These are phyloP conservation scores for Dendrobium officinale DNA, from an alignment of 106 monocot genomes.

Conservation along the genomic window DNA sequence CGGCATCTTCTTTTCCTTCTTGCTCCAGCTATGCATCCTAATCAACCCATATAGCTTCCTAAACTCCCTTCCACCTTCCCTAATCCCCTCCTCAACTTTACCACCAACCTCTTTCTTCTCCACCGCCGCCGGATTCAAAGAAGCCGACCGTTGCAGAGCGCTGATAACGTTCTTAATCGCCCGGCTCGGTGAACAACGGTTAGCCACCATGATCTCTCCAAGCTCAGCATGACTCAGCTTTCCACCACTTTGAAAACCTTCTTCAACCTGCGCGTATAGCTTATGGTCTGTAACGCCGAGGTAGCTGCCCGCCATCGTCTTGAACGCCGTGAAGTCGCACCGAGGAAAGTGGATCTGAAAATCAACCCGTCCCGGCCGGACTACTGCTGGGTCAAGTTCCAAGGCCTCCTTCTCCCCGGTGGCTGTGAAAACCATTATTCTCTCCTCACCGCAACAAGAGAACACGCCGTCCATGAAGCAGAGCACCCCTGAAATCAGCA, in stretches of 20 bases:
- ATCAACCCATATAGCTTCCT: slow-evolving; percentile 56
- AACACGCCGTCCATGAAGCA: slow-evolving; percentile 65
- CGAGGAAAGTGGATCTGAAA: slow-evolving; percentile 56
- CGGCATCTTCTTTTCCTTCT: slow-evolving; percentile 20
- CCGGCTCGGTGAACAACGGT: slow-evolving; percentile 49
- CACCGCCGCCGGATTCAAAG: background rate
- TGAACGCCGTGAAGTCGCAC: slow-evolving; percentile 64
- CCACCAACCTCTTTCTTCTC: background rate
- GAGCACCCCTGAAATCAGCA: slow-evolving; percentile 6
- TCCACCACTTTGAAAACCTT: slow-evolving; percentile 43
- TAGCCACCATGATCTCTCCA: slow-evolving; percentile 71
- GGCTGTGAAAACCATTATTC: slow-evolving; percentile 76
- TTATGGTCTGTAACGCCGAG: slow-evolving; percentile 67
- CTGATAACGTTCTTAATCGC: slow-evolving; percentile 49
- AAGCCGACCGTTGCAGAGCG: slow-evolving; percentile 23
- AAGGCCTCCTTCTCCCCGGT: slow-evolving; percentile 9
- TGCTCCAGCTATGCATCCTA: slow-evolving; percentile 27
- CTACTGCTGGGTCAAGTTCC: slow-evolving; percentile 31
- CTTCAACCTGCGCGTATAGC: slow-evolving; percentile 60
- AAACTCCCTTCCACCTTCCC: slow-evolving; percentile 38
- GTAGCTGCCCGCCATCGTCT: slow-evolving; percentile 51
- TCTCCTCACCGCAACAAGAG: slow-evolving; percentile 68
- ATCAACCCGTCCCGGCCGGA: slow-evolving; percentile 50
- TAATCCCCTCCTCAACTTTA: background rate
- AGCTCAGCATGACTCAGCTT: slow-evolving; percentile 50